Percentiles rank a stretch among this genome's conserved stretches.
phyloP scores from a whole-genome alignment of 2,329 filamentous ascomycete species.

The Epicoccum sorghinum region DNA sequence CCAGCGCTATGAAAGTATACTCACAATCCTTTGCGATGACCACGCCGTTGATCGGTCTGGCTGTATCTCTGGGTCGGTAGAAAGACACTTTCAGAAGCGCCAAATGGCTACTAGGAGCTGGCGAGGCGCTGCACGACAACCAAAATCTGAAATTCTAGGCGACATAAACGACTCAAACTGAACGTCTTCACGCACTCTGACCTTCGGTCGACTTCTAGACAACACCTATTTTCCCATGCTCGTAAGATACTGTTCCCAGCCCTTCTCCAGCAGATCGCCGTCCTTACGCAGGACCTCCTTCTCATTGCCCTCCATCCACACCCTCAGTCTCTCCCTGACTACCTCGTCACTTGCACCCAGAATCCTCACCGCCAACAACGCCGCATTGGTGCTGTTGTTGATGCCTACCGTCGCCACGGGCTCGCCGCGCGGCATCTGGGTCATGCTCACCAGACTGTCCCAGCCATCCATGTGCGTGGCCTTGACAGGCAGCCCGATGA shows the following conservation, averaged over 20 bases:
- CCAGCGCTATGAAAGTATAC: too few species aligned
- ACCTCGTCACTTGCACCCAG: slow-evolving; percentile 56
- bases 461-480: slow-evolving; percentile 57
- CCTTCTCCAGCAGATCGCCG: slow-evolving; percentile 60
- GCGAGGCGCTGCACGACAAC: too few species aligned
- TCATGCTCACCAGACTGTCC: slow-evolving; percentile 58
- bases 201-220: not conserved
- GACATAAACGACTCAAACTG: too few species aligned
- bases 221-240: slow-evolving; percentile 42
- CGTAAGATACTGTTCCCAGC: slow-evolving; percentile 62
- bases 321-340: slow-evolving; percentile 64
- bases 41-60: too few species aligned
- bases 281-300: slow-evolving; percentile 70
- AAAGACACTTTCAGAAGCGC: too few species aligned
- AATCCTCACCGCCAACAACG: slow-evolving; percentile 54
- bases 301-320: slow-evolving; percentile 68
- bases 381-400: slow-evolving; percentile 55
- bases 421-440: slow-evolving; percentile 58
- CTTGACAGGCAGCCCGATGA: slow-evolving; percentile 59
- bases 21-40: too few species aligned
- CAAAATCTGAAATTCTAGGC: too few species aligned
- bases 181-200: not conserved
- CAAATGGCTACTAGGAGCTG: too few species aligned
- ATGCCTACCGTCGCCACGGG: slow-evolving; percentile 53
- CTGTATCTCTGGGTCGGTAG: too few species aligned